Evolutionary conservation across 2,329 filamentous ascomycete genomes (phyloP), one percentile per base, ranked within the genome.

Genomic region (Macrophomina tecta): DNA sequence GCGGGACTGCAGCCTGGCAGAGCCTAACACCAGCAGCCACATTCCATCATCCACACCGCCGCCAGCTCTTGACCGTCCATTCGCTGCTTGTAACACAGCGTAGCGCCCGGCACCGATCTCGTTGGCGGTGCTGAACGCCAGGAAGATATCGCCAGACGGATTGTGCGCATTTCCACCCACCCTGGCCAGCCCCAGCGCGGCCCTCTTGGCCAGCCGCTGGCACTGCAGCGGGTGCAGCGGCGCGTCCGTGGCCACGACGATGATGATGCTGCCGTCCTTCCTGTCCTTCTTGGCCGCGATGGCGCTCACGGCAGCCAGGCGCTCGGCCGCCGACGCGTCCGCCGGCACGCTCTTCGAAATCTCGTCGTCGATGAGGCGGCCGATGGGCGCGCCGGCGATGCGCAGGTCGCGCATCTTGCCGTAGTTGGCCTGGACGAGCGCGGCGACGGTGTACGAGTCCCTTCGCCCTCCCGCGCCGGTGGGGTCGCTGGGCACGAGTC

Each of bases 341-440:
- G 67, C 68, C 14, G 64, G 64, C 69, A 67, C 4, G 70, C 77
- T 73, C 74, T 78, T 72, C 73, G 79, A 73, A 70, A 86, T 81
- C 68, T 83, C 79, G 40, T 80, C 48, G 49, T 67, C 76, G 18
- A 90, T 79, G 55, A 89, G 78, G 49, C 83, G 82, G 0, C 89
- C 89, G 4, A 91, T 80, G 0, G 89, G 88, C 2, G 89, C 84
- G 2, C 88, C 87, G 0, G 83, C 82, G 67, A 91, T 85, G 48
- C 82, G 81, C 63, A 91, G 81, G 70, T 88, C 84, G 48, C 82
- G 77, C 67, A 82, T 80, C 38, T 80, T 78, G 9, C 89, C 89
- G 72, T 90, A 91, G 73, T 91, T 91, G 53, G 86, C 84, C 75
- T 90, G 88, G 3, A 89, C 86, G 7, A 91, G 79, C 1, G 85